Evolutionary conservation across 208 protist species (phyloP).

Genomic region (Trypanosoma caninum): DNA sequence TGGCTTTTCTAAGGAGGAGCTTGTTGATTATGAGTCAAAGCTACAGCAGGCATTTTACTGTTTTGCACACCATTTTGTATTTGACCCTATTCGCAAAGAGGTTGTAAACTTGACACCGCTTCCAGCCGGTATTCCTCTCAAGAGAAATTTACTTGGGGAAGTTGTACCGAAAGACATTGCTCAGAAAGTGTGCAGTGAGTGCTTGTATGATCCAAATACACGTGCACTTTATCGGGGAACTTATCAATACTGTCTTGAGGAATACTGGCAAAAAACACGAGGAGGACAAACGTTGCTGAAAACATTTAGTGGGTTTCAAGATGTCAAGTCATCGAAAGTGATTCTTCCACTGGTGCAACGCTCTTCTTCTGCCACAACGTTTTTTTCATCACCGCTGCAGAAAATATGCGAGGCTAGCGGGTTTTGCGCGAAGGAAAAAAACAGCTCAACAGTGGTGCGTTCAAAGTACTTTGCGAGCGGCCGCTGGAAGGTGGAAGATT

Average conservation of each 20-base stretch:
- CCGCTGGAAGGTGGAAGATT: slow-evolving; percentile 32
- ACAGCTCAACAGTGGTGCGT: slow-evolving; percentile 32
- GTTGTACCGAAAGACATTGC: slow-evolving; percentile 38
- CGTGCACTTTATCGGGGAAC: slow-evolving; percentile 41
- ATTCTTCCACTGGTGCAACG: slow-evolving; percentile 26
- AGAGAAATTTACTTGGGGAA: slow-evolving; percentile 52
- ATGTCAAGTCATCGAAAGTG: slow-evolving; percentile 43
- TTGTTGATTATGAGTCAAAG: slow-evolving; percentile 48
- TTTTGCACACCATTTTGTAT: slow-evolving; percentile 89
- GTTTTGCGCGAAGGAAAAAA: slow-evolving; percentile 22
- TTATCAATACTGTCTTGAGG: slow-evolving; percentile 42
- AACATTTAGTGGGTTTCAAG: slow-evolving; percentile 58
- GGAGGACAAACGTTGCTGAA: slow-evolving; percentile 55
- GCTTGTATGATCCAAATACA: slow-evolving; percentile 59
- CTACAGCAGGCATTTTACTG: slow-evolving; percentile 79
- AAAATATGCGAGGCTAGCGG: slow-evolving; percentile 37
- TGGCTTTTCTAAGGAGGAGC: slow-evolving; percentile 54
- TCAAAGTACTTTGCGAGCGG: slow-evolving; percentile 60
- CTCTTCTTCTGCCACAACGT: slow-evolving; percentile 12
- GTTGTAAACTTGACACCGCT: slow-evolving; percentile 51
- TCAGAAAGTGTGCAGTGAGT: slow-evolving; percentile 57
- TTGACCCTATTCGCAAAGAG: slow-evolving; percentile 51
- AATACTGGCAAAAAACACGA: slow-evolving; percentile 47
- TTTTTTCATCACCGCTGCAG: slow-evolving; percentile 32
- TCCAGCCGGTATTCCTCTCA: slow-evolving; percentile 33